These are phyloP conservation scores for Zygosaccharomyces pseudobailii DNA, from an alignment of 1,139 yeast species.

Conservation along the genomic window DNA sequence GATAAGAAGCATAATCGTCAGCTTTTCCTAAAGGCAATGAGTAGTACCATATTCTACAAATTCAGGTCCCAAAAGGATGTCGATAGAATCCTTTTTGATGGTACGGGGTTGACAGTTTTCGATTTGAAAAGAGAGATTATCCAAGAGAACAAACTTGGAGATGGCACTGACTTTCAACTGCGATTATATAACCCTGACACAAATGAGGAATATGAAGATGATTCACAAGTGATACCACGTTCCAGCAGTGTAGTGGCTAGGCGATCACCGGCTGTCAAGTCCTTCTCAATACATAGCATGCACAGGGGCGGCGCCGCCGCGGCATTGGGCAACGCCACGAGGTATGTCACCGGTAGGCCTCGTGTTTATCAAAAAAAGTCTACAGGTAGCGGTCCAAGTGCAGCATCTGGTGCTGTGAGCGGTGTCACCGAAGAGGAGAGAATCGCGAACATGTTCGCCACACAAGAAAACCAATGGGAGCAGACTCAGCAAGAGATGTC, in stretches of 20 bases:
- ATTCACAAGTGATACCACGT: constrained; percentile 74
- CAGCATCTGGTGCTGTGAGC: constrained; percentile 19
- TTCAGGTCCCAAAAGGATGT: constrained; percentile 82
- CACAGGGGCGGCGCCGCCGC: constrained; percentile 56
- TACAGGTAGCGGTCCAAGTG: constrained; percentile 12
- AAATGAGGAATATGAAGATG: constrained; percentile 82
- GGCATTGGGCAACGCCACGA: constrained; percentile 65
- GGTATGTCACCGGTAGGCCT: constrained; percentile 87
- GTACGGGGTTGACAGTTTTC: constrained; percentile 92
- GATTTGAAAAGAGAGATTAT: constrained; percentile 91
- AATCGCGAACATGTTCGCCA: constrained; percentile 85
- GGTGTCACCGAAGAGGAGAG: constrained; percentile 75
- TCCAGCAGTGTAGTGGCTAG: constrained; percentile 80
- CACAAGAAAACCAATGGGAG: constrained; percentile 91
- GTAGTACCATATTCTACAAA: constrained; percentile 83
- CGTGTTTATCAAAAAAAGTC: constrained; percentile 42
- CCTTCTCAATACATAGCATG: constrained; percentile 16
- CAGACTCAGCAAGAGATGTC: constrained; percentile 91
- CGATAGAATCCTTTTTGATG: constrained; percentile 82
- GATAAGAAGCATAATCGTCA: neutral
- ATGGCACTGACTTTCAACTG: constrained; percentile 80
- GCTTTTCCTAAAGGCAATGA: constrained; percentile 45
- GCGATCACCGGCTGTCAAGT: constrained; percentile 65
- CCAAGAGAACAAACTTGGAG: constrained; percentile 71
- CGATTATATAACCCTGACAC: constrained; percentile 72